phyloP scores from a whole-genome alignment of 352 stramenopile species.

The Blastocystis sp. region DNA sequence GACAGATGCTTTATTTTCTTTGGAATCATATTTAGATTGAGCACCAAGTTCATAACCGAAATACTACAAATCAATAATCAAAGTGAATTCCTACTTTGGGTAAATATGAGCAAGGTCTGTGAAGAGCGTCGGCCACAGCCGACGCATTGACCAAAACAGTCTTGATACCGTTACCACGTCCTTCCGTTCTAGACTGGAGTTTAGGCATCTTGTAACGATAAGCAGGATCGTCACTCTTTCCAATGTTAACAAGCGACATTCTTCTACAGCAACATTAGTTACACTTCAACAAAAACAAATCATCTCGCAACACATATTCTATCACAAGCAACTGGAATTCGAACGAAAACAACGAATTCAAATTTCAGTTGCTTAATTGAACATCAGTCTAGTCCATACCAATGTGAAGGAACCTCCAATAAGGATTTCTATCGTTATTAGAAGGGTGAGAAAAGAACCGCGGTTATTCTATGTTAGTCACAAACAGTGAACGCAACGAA shows the following conservation, averaged over 20 bases:
- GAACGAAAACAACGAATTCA: too few relatives aligned
- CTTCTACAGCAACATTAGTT: constrained; percentile 18
- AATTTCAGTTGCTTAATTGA: too few relatives aligned
- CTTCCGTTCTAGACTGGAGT: constrained; percentile 92
- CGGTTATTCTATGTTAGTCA: too few relatives aligned
- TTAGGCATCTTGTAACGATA: constrained; percentile 99
- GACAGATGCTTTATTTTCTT: constrained; percentile 90
- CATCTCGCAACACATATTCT: too few relatives aligned
- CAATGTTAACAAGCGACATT: constrained; percentile 66
- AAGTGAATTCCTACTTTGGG: constrained; percentile 9
- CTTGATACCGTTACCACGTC: constrained; percentile 97
- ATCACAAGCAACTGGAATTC: too few relatives aligned
- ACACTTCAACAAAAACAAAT: too few relatives aligned
- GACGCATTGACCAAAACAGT: constrained; percentile 95
- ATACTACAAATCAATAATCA: constrained; percentile 77
- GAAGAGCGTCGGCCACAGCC: constrained; percentile 86
- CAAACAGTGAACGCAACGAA: too few relatives aligned
- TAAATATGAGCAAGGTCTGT: constrained; percentile 76
- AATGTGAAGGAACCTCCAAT: too few relatives aligned
- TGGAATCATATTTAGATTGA: constrained; percentile 93
- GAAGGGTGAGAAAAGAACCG: too few relatives aligned
- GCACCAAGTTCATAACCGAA: constrained; percentile 96
- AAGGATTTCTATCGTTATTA: too few relatives aligned
- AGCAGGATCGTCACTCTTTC: constrained; percentile 76
- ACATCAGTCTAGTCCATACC: too few relatives aligned